phyloP scores from a whole-genome alignment of 768 basidiomycete species.

The Daedaleopsis sinensis region DNA sequence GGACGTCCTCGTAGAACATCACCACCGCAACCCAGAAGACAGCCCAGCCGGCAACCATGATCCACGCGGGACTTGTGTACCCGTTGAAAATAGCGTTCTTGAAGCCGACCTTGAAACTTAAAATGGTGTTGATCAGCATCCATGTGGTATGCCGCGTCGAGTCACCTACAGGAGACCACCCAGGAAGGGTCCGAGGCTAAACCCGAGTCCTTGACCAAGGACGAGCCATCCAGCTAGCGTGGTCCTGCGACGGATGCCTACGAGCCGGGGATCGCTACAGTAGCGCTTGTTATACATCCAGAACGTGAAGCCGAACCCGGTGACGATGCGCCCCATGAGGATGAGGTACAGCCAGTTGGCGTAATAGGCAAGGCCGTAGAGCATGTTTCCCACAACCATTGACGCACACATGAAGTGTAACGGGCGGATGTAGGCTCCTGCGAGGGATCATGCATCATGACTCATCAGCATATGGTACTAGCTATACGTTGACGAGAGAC shows the following conservation, averaged over 20 bases:
- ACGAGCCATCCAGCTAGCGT: conserved; percentile 66
- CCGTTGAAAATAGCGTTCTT: conserved; percentile 62
- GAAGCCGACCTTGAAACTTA: conserved; percentile 56
- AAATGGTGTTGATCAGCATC: no score
- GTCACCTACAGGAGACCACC: conserved; percentile 54
- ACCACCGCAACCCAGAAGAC: conserved; percentile 49
- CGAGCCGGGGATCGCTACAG: conserved; percentile 69
- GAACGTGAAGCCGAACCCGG: conserved; percentile 59
- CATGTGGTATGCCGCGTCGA: background rate
- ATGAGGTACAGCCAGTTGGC: conserved; percentile 67
- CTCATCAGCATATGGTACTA: no score
- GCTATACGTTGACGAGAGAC: background rate
- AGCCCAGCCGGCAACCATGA: conserved; percentile 58
- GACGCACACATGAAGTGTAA: conserved; percentile 57
- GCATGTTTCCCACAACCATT: conserved; percentile 56
- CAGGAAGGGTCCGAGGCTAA: conserved; percentile 64
- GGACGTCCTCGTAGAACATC: conserved; percentile 38
- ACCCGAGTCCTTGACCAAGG: conserved; percentile 62
- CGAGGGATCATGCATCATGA: background rate
- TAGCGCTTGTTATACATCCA: conserved; percentile 74
- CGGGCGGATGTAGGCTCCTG: conserved; percentile 58
- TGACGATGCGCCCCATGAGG: conserved; percentile 68
- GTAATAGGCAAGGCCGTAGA: conserved; percentile 64
- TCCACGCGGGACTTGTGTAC: conserved; percentile 67
- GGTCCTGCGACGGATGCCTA: conserved; percentile 64